Percentiles rank a stretch among this genome's conserved stretches.
These are phyloP conservation scores for Apiospora rasikravindrae DNA, from an alignment of 2,329 filamentous ascomycete species.

Conservation along the genomic window DNA sequence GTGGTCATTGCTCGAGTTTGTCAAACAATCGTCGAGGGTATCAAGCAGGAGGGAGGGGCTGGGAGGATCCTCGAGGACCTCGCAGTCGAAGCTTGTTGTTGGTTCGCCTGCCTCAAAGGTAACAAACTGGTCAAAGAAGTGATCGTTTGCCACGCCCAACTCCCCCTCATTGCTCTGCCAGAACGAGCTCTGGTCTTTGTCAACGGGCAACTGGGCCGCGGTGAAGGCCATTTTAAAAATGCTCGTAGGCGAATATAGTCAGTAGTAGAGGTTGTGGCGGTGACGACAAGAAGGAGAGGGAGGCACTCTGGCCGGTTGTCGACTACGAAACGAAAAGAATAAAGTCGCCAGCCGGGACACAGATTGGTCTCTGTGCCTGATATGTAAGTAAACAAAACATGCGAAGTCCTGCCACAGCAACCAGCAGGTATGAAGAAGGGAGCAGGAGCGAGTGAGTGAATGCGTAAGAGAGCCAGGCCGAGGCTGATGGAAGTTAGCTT, in stretches of 20 bases:
- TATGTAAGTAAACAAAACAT: conserved; percentile 40
- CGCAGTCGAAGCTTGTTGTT: conserved; percentile 27
- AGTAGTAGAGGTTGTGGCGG: neutral
- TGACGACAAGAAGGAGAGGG: conserved; percentile 22
- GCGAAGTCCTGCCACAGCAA: conserved; percentile 37
- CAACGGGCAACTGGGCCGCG: conserved; percentile 34
- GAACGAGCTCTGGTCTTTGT: conserved; percentile 38
- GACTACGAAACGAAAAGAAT: conserved; percentile 23
- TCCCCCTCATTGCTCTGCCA: conserved; percentile 39
- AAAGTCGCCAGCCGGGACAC: conserved; percentile 25
- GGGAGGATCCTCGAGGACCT: conserved; percentile 35
- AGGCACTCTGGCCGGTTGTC: conserved; percentile 21
- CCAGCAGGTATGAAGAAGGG: conserved; percentile 28
- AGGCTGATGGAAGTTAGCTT: conserved; percentile 31
- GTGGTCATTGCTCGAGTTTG: conserved; percentile 30
- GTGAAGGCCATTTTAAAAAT: conserved; percentile 37
- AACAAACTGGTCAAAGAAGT: conserved; percentile 42
- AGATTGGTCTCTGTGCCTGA: conserved; percentile 32
- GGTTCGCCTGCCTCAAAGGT: conserved; percentile 39
- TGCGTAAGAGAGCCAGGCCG: conserved; percentile 34
- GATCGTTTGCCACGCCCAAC: conserved; percentile 31
- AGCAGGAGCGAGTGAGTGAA: conserved; percentile 18
- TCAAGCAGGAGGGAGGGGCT: conserved; percentile 40
- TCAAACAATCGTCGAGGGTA: conserved; percentile 30
- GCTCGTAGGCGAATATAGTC: neutral